Base-by-base conservation (phyloP, 129 eudicot species). In the Lactuca sativa region DNA sequence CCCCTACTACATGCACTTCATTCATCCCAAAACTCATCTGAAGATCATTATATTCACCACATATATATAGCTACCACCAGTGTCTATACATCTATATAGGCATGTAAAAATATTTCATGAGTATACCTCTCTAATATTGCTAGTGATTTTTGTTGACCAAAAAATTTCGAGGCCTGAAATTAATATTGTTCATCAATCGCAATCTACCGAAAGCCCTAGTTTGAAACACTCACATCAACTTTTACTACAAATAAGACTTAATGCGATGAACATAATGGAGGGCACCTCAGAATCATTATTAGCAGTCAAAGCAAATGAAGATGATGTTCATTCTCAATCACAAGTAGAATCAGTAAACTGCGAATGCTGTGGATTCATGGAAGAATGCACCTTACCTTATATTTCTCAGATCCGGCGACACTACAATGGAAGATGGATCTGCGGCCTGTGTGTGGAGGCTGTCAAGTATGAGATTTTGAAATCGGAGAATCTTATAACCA, bases 371-470 rank as follows among this genome's bases (percentile, higher is more conserved):
- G 82, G 82, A 16, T 64, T 81, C 17, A 62, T 76, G 9, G 86
- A 81, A 57, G 86, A 81, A 31, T 81, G 82, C 78, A 81, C 86
- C 25, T 57, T 43, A 4, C 63, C 74, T 13, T 81, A 81, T 36
- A 81, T 81, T 9, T 64, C 58, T 6, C 64, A 65, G 41, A 77
- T 77, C 36, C 71, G 82, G n/a, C 62, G 72, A 6, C 64, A 74
- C 41, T 71, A 77, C 56, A 54, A 18, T 7, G 86, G 82, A 25
- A 66, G 76, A 62, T 81, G 86, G 86, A 64, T 81, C 7, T 81
- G 86, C 62, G 86, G 86, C 5, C 58, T 81, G 17, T 81, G 86
- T 34, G 47, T 66, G 7, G 86, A 81, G 58, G 86, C 82, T 1
- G 86, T 81, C 34, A 72, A 81, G 37, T 70, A 81, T 14, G 82